Conservation (phyloP, 2,329 filamentous ascomycete genomes). For the Corinectria fuckeliana region DNA sequence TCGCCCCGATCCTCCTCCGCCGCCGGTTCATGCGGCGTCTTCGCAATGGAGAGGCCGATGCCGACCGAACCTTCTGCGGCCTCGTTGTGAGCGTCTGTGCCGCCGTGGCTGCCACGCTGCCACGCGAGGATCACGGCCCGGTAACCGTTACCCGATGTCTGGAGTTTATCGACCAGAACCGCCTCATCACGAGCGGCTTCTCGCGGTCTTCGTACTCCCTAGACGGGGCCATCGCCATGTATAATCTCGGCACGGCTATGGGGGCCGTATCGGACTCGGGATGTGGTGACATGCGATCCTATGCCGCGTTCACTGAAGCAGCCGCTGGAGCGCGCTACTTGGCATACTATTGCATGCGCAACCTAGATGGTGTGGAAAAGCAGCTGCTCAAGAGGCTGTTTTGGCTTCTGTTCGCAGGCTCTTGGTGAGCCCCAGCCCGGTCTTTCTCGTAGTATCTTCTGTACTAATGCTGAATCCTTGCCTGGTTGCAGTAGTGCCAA, state of each 20-base stretch:
- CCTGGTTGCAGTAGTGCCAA: constrained; percentile 34
- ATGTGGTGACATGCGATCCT: constrained; percentile 26
- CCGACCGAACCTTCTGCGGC: constrained; percentile 40
- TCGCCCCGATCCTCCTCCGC: constrained; percentile 44
- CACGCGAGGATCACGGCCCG: constrained; percentile 32
- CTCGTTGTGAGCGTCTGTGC: constrained; percentile 46
- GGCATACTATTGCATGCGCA: constrained; percentile 34
- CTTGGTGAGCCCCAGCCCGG: constrained; percentile 31
- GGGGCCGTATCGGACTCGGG: constrained; percentile 19
- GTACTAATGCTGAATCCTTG: neutral
- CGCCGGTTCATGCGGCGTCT: constrained; percentile 41
- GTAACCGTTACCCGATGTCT: constrained; percentile 40
- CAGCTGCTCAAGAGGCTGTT: constrained; percentile 44
- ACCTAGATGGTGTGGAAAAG: constrained; percentile 35
- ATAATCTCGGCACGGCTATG: constrained; percentile 42
- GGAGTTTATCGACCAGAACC: constrained; percentile 38
- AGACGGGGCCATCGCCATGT: constrained; percentile 46
- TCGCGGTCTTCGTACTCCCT: constrained; percentile 33
- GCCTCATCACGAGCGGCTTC: constrained; percentile 32
- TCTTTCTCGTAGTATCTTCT: neutral
- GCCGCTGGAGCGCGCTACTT: constrained; percentile 41
- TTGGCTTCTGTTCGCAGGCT: constrained; percentile 43
- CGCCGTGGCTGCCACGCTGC: constrained; percentile 43
- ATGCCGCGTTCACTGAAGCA: constrained; percentile 34
- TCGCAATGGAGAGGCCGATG: constrained; percentile 31